These are phyloP conservation scores for Neonectria neomacrospora DNA, from an alignment of 2,329 filamentous ascomycete genomes.

Conservation along the genomic window DNA sequence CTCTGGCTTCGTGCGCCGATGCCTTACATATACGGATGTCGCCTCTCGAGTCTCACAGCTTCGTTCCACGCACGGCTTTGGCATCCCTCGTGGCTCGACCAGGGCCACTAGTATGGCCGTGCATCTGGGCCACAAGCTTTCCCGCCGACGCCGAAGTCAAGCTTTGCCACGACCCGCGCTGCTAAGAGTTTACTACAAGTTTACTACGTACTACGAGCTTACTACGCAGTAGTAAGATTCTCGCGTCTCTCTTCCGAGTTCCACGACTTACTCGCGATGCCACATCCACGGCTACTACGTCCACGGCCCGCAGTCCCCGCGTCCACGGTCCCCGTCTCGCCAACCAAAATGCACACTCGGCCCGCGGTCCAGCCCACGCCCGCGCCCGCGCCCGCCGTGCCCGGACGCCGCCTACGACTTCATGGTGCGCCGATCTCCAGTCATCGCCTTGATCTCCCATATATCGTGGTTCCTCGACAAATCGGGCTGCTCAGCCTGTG, in stretches of 20 bases:
- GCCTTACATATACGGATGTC: neutral
- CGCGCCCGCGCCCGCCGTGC: slow-evolving; percentile 1
- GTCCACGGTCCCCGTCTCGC: neutral
- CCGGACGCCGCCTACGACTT: slow-evolving; percentile 11
- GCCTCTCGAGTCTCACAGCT: slow-evolving; percentile 10
- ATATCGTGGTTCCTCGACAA: neutral
- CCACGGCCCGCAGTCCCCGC: slow-evolving; percentile 9
- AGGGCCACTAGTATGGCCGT: neutral
- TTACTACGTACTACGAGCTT: neutral
- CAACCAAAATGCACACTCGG: slow-evolving; percentile 13
- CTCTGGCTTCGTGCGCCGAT: neutral
- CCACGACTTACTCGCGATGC: neutral
- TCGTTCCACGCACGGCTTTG: slow-evolving; percentile 10
- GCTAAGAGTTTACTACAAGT: neutral
- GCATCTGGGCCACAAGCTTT: slow-evolving; percentile 35
- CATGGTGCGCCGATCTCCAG: neutral
- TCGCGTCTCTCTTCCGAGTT: neutral
- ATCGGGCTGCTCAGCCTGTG: neutral
- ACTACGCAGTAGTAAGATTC: neutral
- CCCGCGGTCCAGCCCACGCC: slow-evolving; percentile 18
- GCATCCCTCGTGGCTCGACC: neutral
- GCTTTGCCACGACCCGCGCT: slow-evolving; percentile 11
- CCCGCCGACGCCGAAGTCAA: slow-evolving; percentile 30
- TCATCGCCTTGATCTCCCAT: neutral
- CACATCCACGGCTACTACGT: neutral